Evolutionary conservation across 108 stramenopile species (phyloP), one percentile per base, ranked within the genome.

Genomic region (Cyclotella cryptica): DNA sequence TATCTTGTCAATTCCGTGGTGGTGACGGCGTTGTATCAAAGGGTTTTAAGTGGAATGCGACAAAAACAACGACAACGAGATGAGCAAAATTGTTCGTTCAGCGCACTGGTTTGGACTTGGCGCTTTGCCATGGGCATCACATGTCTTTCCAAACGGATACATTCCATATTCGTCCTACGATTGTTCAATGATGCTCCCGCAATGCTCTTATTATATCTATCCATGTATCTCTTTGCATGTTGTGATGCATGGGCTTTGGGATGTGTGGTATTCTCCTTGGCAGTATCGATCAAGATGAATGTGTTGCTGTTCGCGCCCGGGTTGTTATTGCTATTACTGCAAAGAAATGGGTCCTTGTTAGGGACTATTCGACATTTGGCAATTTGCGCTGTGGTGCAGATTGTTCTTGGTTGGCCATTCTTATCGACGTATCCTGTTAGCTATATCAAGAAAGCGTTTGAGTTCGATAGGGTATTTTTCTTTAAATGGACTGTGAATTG

Each of bases 401-500:
- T 98, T 9, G 42, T 97, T 30, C 53, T 98, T 13, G 98, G 97
- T 18, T 88, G 87, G 62, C 99, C 99, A 29, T 99, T 99, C 72
- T 84, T 99, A 49, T 47, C 75, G 39, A 86, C 89, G 0, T 89
- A 92, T 84, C 98, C 99, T 24, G 83, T 91, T 21, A 87, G 87
- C 47, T 99, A 99, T 71, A 67, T 99, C 18, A 76, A 85, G 21
- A 97, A 98, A 47, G 95, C 98, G 14, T 99, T 99, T 75, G 97
- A 99, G 63, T 77, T 99, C 41, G 95, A 96, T 72, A 93, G 99
- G 10, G 94, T 97, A n/a, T 99, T 99, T 75, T 90, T 92, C 71
- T 94, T 87, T 86, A 89, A 93, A 72, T 98, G 98, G 98, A 98
- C 99, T 15, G 98, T 99, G 21, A 99, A 99, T 90, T 97, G 90